Evolutionary conservation across 306 rosid species (phyloP), one percentile per base, ranked within the genome.

Genomic region (Prunus salicina): DNA sequence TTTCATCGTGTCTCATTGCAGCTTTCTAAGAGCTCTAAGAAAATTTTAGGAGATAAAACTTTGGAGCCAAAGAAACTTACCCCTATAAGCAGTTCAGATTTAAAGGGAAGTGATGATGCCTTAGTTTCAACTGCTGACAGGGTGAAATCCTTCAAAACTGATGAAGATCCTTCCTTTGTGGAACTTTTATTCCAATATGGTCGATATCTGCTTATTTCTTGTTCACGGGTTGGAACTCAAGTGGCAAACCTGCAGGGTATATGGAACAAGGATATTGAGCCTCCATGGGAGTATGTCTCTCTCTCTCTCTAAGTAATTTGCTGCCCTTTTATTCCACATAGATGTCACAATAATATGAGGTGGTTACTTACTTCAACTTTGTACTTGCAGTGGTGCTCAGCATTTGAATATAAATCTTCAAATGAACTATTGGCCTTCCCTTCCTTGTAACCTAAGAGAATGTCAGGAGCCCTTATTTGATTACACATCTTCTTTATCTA

Each of bases 361-460:
- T 63, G 43, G 67, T 80, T 79, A 70, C 82, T 80, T 68, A 87
- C 69, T 63, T 78, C 41, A 49, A 25, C 24, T 68, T 57, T 68
- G 79, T 66, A 70, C 70, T 32, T 86, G 67, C 93, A 94, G 98
- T 61, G 88, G 97, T n/a, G 97, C 98, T 81, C 98, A 93, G 68
- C 98, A 94, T 85, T 79, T 86, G 74, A 94, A 94, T 84, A 86
- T 94, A 62, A 94, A 94, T 77, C 97, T 94, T 76, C 96, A 94
- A 79, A 94, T 94, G 97, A 94, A 94, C 82, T 94, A 94, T 75
- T 92, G 97, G 98, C 97, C 96, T 13, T 84, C 97, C 73, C 96
- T 94, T 85, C 78, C 98, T 69, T 91, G 97, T 86, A 92, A 94
- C 80, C 92, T 94, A 49, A 86, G 49, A 13, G 98, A 94, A 83